Base-by-base conservation (phyloP, 495 filamentous ascomycete genomes). In the Pyrenula massariospora region DNA sequence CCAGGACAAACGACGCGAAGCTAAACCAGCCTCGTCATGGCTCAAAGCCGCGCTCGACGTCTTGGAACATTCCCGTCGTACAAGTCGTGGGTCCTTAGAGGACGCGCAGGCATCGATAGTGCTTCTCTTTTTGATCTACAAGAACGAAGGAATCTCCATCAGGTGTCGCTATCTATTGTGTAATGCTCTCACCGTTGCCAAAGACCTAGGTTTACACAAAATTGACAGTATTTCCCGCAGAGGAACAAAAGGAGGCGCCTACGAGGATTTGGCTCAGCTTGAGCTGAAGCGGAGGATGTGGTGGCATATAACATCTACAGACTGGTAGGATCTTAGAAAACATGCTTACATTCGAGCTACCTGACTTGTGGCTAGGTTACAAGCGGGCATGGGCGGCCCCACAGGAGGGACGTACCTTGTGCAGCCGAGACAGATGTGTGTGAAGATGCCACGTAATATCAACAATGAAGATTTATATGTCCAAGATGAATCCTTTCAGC, bases 281-380 rank as follows among this genome's bases (percentile, higher is more conserved):
- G 57, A 19, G 64, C 65, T 50, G 77, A 78, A 56, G 42, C 57
- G 76, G 48, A 67, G 77, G 50, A 62, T 77, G 3, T 78, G 76
- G 76, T 78, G 75, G 77, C 69, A 78, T 60, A 53, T 78, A 1
- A 69, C 66, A 15, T 67, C 64, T 12, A 69, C 70, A 12, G 76
- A 80, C 55, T 80, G 73, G 75, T 73, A 61, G 56, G 61, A 58
- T 19, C 54, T 54, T 11, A n/a, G n/a, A n/a, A n/a, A n/a, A n/a
- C n/a, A n/a, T n/a, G n/a, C n/a, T n/a, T n/a, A n/a, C n/a, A n/a
- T n/a, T n/a, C n/a, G n/a, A n/a, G n/a, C n/a, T n/a, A n/a, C n/a
- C n/a, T n/a, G n/a, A n/a, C n/a, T n/a, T n/a, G n/a, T n/a, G n/a
- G n/a, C n/a, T n/a, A n/a, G n/a, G n/a, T n/a, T n/a, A n/a, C n/a